A percentile compares a stretch with the other conserved stretches of the same genome.
phyloP scores from a whole-genome alignment of 2,329 filamentous ascomycete genomes.

The Monilinia aucupariae region DNA sequence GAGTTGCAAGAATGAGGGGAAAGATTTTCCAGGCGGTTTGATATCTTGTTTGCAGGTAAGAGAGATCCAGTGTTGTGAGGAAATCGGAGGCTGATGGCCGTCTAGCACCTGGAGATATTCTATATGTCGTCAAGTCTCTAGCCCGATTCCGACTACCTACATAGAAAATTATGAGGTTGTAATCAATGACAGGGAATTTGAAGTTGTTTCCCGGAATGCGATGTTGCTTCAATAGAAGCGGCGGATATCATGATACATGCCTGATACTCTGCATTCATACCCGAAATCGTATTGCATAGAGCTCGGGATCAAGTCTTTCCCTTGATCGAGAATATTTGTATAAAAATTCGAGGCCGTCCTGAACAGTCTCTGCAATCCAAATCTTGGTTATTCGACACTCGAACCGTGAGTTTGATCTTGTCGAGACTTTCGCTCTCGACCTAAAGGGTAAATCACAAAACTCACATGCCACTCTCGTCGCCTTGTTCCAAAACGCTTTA shows the following conservation, averaged over 20 bases:
- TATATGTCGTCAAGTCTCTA: constrained; percentile 39
- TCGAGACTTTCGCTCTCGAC: constrained; percentile 3
- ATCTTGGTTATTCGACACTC: constrained; percentile 11
- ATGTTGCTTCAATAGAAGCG: constrained; percentile 5
- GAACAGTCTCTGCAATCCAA: constrained; percentile 7
- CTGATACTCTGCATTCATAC: constrained; percentile 14
- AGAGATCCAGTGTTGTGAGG: no score
- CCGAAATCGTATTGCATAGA: not conserved
- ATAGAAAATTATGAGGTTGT: constrained; percentile 37
- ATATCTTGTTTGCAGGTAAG: constrained; percentile 12
- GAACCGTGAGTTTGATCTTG: not conserved
- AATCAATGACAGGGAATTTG: constrained; percentile 22
- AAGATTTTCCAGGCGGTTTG: not conserved
- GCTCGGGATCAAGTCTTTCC: not conserved
- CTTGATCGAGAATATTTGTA: constrained; percentile 1
- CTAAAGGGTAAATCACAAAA: constrained; percentile 11
- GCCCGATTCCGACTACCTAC: not conserved
- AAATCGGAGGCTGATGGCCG: not conserved
- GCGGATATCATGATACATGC: constrained; percentile 11
- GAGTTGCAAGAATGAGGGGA: not conserved
- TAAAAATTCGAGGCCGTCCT: not conserved
- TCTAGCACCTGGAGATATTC: constrained; percentile 39
- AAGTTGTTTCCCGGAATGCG: constrained; percentile 18
- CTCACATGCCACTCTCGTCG: constrained; percentile 17
- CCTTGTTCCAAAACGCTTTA: constrained; percentile 13